Conservation (phyloP, 148 eudicot genomes). For the Agrostemma githago region DNA sequence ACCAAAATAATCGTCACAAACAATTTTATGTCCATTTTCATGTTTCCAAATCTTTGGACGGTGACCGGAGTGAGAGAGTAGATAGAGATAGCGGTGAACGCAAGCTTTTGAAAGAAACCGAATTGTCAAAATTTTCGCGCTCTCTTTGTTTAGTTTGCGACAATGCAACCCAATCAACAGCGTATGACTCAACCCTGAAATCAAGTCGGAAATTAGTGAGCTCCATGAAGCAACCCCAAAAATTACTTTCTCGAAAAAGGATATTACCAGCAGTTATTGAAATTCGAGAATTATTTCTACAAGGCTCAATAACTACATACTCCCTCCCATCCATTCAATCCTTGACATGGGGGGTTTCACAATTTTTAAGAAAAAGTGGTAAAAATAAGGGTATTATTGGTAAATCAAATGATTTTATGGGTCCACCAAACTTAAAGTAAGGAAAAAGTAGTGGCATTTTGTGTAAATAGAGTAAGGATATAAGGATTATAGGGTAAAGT, state of each 20-base stretch:
- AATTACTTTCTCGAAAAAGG: no score
- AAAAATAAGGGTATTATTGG: no score
- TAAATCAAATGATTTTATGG: no score
- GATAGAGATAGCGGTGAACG: conserved; percentile 21
- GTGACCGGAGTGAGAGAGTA: conserved; percentile 17
- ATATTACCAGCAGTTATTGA: no score
- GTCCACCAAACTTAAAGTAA: no score
- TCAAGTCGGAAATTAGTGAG: neutral
- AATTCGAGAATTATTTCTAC: neutral
- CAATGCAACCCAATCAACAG: conserved; percentile 2
- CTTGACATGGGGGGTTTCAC: no score
- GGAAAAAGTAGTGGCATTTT: no score
- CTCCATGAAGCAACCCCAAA: no score
- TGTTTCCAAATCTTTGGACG: conserved; percentile 16
- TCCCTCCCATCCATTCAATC: no score
- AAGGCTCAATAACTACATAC: neutral
- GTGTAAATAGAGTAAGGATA: no score
- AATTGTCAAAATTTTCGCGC: neutral
- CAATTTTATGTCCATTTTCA: conserved; percentile 13
- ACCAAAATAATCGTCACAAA: conserved; percentile 23
- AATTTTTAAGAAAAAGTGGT: no score
- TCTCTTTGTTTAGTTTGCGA: conserved; percentile 3
- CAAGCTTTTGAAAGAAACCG: neutral
- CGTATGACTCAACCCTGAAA: conserved; percentile 6
- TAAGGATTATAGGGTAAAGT: no score